Percentiles rank a stretch among this genome's conserved stretches.
Evolutionary conservation across 495 filamentous ascomycete genomes (phyloP).

Genomic region (Penicillium ochrochloron): DNA sequence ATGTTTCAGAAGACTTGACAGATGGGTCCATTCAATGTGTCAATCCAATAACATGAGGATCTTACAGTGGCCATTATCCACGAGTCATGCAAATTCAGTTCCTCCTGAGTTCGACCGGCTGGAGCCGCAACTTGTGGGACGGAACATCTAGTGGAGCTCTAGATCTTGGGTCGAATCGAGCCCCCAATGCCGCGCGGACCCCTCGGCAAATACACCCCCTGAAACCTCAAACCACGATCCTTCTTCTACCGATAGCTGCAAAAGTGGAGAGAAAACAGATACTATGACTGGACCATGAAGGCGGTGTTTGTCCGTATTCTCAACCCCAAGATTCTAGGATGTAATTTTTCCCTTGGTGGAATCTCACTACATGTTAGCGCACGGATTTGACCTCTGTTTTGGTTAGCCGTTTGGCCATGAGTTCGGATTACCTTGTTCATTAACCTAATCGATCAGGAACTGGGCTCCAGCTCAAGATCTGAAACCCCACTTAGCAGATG

Average conservation of each 20-base stretch:
- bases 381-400: neutral
- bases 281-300: neutral
- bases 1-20: neutral
- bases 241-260: neutral
- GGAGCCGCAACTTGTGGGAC: neutral
- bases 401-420: neutral
- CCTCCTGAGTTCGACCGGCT: neutral
- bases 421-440: neutral
- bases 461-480: neutral
- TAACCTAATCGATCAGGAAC: slow-evolving; percentile 5
- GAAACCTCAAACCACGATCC: neutral
- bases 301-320: neutral
- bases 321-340: neutral
- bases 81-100: neutral
- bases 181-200: neutral
- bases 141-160: neutral
- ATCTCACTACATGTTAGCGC: neutral
- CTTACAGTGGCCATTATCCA: neutral
- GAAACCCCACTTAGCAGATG: neutral
- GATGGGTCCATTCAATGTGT: neutral
- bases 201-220: slow-evolving; percentile 1
- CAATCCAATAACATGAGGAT: neutral
- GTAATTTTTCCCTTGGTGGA: neutral
- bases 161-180: slow-evolving; percentile 1
- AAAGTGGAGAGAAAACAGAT: neutral